phyloP scores from a whole-genome alignment of 768 basidiomycete species.

The Xanthoconium stramineum region DNA sequence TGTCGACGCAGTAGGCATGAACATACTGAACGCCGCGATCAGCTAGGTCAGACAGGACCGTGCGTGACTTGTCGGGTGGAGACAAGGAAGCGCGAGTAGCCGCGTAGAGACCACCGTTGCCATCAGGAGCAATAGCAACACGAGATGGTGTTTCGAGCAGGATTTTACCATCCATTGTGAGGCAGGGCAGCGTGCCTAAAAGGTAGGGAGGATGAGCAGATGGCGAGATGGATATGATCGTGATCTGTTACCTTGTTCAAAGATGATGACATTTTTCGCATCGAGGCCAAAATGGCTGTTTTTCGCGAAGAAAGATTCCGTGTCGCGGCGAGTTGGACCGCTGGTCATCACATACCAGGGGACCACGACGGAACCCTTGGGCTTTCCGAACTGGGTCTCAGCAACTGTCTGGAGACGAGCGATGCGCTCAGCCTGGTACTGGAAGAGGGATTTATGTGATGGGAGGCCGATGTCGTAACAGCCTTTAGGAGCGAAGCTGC shows the following conservation, averaged over 20 bases:
- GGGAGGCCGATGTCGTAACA: slow-evolving; percentile 97
- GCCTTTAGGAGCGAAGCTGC: slow-evolving; percentile 91
- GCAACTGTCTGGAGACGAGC: slow-evolving; percentile 77
- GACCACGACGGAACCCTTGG: slow-evolving; percentile 62
- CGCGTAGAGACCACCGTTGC: slow-evolving; percentile 96
- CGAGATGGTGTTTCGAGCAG: slow-evolving; percentile 74
- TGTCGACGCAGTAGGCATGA: slow-evolving; percentile 97
- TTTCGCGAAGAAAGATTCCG: slow-evolving; percentile 78
- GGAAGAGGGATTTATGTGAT: slow-evolving; percentile 91
- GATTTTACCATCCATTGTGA: slow-evolving; percentile 92
- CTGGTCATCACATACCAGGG: slow-evolving; percentile 99
- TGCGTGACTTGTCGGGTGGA: slow-evolving; percentile 51
- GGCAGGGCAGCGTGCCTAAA: slow-evolving; percentile 90
- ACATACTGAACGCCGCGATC: slow-evolving; percentile 79
- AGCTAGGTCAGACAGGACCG: slow-evolving; percentile 82
- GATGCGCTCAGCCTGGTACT: slow-evolving; percentile 97
- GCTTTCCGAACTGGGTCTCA: slow-evolving; percentile 49
- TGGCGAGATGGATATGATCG: not conserved
- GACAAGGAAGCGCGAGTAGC: slow-evolving; percentile 81
- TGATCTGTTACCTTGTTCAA: slow-evolving; percentile 81
- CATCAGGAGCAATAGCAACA: slow-evolving; percentile 95
- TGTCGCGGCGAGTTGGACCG: slow-evolving; percentile 87
- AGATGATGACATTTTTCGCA: slow-evolving; percentile 80
- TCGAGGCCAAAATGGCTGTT: slow-evolving; percentile 81
- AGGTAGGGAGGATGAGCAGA: not conserved